Conservation (phyloP, 495 filamentous ascomycete species). For the Cryomyces minteri region DNA sequence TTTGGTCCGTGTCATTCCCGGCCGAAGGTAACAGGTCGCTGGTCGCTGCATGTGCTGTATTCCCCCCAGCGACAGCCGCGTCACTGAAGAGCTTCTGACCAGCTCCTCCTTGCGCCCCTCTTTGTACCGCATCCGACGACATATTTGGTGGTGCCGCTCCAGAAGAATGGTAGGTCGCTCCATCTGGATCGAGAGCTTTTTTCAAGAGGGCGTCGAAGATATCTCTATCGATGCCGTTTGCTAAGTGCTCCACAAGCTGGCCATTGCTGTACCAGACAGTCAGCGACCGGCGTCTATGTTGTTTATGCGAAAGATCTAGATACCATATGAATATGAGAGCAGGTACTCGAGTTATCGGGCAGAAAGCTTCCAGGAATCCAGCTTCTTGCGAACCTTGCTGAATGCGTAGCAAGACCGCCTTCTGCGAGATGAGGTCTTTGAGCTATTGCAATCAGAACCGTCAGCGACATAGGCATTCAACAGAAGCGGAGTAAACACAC, state of each 20-base stretch:
- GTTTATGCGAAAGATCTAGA: too few species aligned
- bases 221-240: background rate
- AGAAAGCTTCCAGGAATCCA: constrained; percentile 61
- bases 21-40: too few species aligned
- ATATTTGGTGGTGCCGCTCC: too few species aligned
- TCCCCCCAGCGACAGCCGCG: too few species aligned
- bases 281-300: too few species aligned
- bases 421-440: constrained; percentile 28
- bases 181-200: background rate
- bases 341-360: constrained; percentile 52
- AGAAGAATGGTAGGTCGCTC: too few species aligned
- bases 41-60: too few species aligned
- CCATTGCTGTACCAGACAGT: constrained; percentile 3
- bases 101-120: too few species aligned
- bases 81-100: too few species aligned
- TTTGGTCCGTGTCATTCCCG: too few species aligned
- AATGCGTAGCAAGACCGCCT: constrained; percentile 50
- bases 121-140: too few species aligned
- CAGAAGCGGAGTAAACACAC: constrained; percentile 18
- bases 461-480: too few species aligned
- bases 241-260: constrained; percentile 5
- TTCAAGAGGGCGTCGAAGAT: background rate
- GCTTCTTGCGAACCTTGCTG: constrained; percentile 57
- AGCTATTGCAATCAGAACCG: constrained; percentile 12
- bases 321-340: constrained; percentile 62